Base-by-base conservation (phyloP, 2,329 filamentous ascomycete genomes). In the Amauroascus verrucosus region DNA sequence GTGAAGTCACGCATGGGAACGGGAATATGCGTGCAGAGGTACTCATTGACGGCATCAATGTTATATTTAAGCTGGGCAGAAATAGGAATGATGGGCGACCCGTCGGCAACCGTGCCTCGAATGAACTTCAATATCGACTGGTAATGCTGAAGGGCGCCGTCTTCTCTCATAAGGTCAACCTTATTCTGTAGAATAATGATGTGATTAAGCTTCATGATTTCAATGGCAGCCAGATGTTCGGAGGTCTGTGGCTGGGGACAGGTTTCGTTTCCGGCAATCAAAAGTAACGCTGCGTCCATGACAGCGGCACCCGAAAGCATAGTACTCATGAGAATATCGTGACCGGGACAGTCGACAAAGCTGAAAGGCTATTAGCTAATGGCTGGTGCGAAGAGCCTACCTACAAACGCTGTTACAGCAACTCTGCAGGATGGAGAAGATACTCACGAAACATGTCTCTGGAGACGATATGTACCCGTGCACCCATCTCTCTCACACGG, bases 291-390 rank as follows among this genome's bases (percentile, higher is more conserved):
- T 60, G 93, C 93, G 74, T 98, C 93, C 93, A 98, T 98, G 80
- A 98, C 93, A 60, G 93, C 93, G 64, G 93, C 93, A 67, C 93
- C 93, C 67, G 93, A 98, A 79, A 98, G 84, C 93, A 98, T 98
- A 65, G 93, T 98, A 75, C 91, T 97, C 93, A 98, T 98, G 71
- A 98, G 90, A 89, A 98, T 98, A 76, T 98, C 93, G 87, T 98
- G 93, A 73, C 93, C 93, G 54, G 93, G 93, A 79, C 93, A 97
- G 73, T 97, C 93, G 62, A 97, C 93, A 70, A 97, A 98, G 14
- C 88, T 91, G 61, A 57, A 45, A 45, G 56, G 18, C 30, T 11
- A 18, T 43, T 54, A 53, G 40, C 43, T 8, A 52, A 16, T 38
- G 53, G n/a, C n/a, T n/a, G n/a, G n/a, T n/a, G n/a, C n/a, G n/a